Evolutionary conservation across 1,284 basidiomycete species (phyloP).

Genomic region (Austropuccinia psidii): DNA sequence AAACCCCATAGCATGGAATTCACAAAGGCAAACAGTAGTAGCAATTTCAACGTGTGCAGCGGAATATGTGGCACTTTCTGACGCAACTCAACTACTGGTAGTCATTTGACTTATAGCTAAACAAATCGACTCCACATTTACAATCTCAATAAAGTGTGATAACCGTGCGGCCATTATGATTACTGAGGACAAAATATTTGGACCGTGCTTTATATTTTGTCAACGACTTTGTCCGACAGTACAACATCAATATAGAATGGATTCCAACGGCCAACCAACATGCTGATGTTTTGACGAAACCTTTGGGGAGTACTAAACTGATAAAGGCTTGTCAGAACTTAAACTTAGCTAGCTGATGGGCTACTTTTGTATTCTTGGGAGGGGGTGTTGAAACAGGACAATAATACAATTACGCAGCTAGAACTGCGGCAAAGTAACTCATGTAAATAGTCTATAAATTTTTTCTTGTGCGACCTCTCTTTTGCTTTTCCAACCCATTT

Average conservation of each 20-base stretch:
- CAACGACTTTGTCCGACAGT: neutral
- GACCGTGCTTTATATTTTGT: neutral
- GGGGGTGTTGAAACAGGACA: no score
- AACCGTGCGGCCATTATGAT: neutral
- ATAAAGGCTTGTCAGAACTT: no score
- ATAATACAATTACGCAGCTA: no score
- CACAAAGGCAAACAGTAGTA: neutral
- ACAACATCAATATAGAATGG: neutral
- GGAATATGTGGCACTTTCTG: neutral
- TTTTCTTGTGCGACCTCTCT: no score
- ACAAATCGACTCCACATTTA: neutral
- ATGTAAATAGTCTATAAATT: no score
- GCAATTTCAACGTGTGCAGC: constrained; percentile 1
- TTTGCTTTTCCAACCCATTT: no score
- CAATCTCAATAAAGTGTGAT: neutral
- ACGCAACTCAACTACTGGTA: neutral
- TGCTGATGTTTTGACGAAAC: neutral
- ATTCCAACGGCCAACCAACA: neutral
- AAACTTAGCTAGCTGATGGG: no score
- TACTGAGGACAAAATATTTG: neutral
- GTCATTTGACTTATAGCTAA: neutral
- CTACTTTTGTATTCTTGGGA: no score
- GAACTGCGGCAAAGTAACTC: no score
- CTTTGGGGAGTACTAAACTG: neutral
- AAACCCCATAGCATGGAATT: neutral